Evolutionary conservation across 345 rosid species (phyloP).

Genomic region (Linum usitatissimum): DNA sequence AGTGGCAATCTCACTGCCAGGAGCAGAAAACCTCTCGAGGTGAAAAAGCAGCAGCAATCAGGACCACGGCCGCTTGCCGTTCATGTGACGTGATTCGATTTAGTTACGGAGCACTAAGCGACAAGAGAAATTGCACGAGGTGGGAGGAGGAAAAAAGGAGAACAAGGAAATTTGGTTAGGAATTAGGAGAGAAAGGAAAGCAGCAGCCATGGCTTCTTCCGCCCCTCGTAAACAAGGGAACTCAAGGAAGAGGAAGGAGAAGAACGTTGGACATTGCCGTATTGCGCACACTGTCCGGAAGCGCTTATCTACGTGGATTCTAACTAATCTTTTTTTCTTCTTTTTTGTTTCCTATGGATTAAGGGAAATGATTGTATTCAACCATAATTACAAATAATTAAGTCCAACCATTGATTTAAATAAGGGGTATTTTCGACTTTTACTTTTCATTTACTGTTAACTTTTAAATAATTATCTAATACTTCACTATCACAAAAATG

Average conservation of each 20-base stretch:
- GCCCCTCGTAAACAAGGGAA: not conserved
- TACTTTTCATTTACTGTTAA: too few relatives aligned
- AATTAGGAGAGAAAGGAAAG: not conserved
- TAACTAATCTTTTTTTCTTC: constrained; percentile 26
- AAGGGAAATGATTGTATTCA: too few relatives aligned
- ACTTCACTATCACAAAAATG: too few relatives aligned
- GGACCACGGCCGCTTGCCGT: not conserved
- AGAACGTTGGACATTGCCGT: constrained; percentile 18
- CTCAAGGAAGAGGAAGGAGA: not conserved
- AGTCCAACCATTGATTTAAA: too few relatives aligned
- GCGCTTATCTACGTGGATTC: constrained; percentile 45
- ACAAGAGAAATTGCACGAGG: too few relatives aligned
- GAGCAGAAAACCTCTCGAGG: too few relatives aligned
- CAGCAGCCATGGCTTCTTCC: constrained; percentile 6
- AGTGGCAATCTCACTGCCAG: too few relatives aligned
- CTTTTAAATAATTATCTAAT: too few relatives aligned
- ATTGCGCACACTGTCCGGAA: constrained; percentile 34
- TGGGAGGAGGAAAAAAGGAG: not conserved
- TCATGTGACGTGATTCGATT: constrained; percentile 8
- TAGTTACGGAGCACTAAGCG: constrained; percentile 11
- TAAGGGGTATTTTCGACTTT: too few relatives aligned
- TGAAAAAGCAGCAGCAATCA: constrained; percentile 3
- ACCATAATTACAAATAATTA: too few relatives aligned
- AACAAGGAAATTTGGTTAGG: not conserved
- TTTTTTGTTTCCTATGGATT: too few relatives aligned